Conservation (phyloP, 108 stramenopile genomes). For the Hondaea fermentalgiana region DNA sequence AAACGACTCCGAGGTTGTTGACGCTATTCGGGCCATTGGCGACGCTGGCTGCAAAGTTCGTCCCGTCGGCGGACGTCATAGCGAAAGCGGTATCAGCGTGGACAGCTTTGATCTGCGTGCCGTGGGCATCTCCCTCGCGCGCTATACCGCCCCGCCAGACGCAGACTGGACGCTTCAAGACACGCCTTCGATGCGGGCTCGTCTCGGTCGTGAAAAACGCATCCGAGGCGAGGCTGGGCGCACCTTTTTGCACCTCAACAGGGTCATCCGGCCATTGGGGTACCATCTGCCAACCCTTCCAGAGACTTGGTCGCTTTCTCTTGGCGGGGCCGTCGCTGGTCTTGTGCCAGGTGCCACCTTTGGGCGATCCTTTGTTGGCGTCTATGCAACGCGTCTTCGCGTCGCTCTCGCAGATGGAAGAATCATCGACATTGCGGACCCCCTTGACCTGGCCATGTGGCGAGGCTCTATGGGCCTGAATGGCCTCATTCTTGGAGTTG, state of each 20-base stretch:
- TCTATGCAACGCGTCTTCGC: background rate
- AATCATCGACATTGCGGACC: background rate
- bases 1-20: background rate
- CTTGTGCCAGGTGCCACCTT: background rate
- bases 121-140: background rate
- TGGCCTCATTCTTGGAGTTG: background rate
- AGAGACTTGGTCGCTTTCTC: background rate
- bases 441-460: slow-evolving; percentile 9
- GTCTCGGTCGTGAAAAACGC: background rate
- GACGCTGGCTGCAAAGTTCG: background rate
- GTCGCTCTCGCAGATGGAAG: background rate
- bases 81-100: background rate
- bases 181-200: background rate
- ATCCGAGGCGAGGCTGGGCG: background rate
- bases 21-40: background rate
- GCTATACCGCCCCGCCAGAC: background rate
- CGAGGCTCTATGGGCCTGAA: background rate
- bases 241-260: background rate
- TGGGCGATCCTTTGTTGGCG: background rate
- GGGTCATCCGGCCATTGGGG: background rate
- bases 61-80: background rate
- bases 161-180: background rate
- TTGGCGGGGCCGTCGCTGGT: background rate
- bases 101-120: background rate
- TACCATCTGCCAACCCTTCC: background rate